Base-by-base conservation (phyloP, 768 basidiomycete genomes). In the Boletus fagicola region DNA sequence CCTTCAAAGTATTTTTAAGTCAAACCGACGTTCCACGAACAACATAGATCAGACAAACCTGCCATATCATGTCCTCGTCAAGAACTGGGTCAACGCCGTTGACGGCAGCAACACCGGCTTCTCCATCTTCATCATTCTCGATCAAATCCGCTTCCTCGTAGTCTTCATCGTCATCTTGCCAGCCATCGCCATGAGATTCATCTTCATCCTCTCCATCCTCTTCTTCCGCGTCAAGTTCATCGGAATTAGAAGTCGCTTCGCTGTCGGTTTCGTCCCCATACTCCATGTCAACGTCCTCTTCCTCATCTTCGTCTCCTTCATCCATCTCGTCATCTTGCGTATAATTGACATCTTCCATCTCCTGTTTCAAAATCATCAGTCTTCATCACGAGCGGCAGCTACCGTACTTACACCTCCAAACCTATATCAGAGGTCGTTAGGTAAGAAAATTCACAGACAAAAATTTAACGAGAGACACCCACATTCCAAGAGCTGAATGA, bases 401-500 rank as follows among this genome's bases (percentile, higher is more conserved):
- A 47, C 15, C 24, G 11, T 49, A 81, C 90, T 75, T 76, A 94
- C 92, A 40, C 92, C 92, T 67, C 84, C 87, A 70, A 87, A 94
- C 75, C 82, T 83, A 51, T 7, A 58, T 18, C 33, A 30, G 31
- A 38, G 11, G 35, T 42, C n/a, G 50, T 12, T 33, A 24, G 18
- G 30, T 70, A 11, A 68, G 61, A 58, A 43, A 47, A 13, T 31
- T 16, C 33, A 22, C n/a, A 10, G 1, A 50, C 10, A 13, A 26
- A 42, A 59, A 46, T 49, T 26, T 15, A 59, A 50, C 20, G 13
- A 33, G 13, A 49, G 35, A 53, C 18, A 78, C 85, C 62, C 66
- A 87, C 94, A 98, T 94, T 60, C 95, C 97, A 38, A 99, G 80
- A 11, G 97, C 92, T 1, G 97, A 98, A 71, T 94, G 94, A 45